Base-by-base conservation (phyloP, 192 early-diverging fungal genomes). In the Rhizoclosmatium globosum region DNA sequence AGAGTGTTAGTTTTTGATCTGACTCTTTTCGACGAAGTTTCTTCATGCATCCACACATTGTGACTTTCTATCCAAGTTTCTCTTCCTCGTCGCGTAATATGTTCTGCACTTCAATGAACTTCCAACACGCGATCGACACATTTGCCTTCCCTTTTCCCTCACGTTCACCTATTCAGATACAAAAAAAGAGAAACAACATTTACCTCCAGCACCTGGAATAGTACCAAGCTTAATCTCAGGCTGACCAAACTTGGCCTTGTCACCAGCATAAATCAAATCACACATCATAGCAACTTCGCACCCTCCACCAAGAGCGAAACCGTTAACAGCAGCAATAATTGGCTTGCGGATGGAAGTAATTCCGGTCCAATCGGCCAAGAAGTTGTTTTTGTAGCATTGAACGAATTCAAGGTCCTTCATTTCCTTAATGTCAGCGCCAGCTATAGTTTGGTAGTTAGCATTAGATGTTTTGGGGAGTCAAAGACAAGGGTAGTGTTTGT, bases 271-370 rank as follows among this genome's bases (percentile, higher is more conserved):
- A 86, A 99, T 98, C 82, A 98, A 95, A 83, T 99, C 89, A 71
- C 88, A 89, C 95, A 97, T 98, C 98, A 99, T 99, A 77, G 98
- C 97, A 82, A 99, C 91, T 85, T 99, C 98, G 83, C 98, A 99
- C 71, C 98, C 98, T 79, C 98, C 98, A 64, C 98, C 98, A 39
- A 99, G 92, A 64, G 98, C 98, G 77, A 94, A 97, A 3, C 98
- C 98, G 79, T 98, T 98, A 79, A 99, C 98, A 61, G 98, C 98
- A 47, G 97, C 98, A 84, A 99, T 92, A 76, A 97, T 91, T 47
- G 98, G 98, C 89, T 99, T 99, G 83, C 93, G 92, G 87, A 95
- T 92, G 60, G 87, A 87, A 84, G 89, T 91, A 85, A 99, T 93
- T 71, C 95, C 92, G 53, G 92, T 93, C 98, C 98, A 99, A 84